Evolutionary conservation across 192 early-diverging fungal genomes (phyloP).

Genomic region (Phlyctochytrium planicorne): DNA sequence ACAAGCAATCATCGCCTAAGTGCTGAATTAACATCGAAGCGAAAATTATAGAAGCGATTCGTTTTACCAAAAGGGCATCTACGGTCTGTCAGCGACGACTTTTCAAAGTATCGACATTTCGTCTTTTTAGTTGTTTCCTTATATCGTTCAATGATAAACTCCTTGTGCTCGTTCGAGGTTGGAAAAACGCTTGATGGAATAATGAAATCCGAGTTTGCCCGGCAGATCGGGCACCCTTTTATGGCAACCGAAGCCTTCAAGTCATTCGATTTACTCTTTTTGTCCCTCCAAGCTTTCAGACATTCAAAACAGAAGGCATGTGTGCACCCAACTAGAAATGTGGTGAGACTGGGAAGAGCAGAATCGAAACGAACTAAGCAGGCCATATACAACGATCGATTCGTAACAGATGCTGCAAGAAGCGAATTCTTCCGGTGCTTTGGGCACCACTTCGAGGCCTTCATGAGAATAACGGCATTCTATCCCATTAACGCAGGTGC

Average conservation of each 20-base stretch:
- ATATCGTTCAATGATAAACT: not conserved
- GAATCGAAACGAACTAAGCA: too few relatives aligned
- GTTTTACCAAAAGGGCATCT: not conserved
- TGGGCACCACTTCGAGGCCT: too few relatives aligned
- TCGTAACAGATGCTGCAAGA: too few relatives aligned
- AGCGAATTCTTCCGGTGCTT: too few relatives aligned
- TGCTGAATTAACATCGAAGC: too few relatives aligned
- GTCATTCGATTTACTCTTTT: not conserved
- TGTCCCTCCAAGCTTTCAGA: not conserved
- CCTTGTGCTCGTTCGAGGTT: not conserved
- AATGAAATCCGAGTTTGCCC: not conserved
- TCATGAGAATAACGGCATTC: too few relatives aligned
- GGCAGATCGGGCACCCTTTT: not conserved
- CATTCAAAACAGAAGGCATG: not conserved
- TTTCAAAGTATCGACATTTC: not conserved
- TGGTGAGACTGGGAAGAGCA: too few relatives aligned
- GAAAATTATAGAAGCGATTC: too few relatives aligned
- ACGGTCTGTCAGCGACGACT: not conserved
- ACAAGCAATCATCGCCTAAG: conserved; percentile 61
- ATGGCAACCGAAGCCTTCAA: not conserved
- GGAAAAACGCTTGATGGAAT: not conserved
- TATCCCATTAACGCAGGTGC: too few relatives aligned
- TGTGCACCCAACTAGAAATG: not conserved
- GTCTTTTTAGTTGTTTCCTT: not conserved
- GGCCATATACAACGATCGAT: too few relatives aligned